These are phyloP conservation scores for Gossypium australe DNA, from an alignment of 345 rosid species.

Conservation along the genomic window DNA sequence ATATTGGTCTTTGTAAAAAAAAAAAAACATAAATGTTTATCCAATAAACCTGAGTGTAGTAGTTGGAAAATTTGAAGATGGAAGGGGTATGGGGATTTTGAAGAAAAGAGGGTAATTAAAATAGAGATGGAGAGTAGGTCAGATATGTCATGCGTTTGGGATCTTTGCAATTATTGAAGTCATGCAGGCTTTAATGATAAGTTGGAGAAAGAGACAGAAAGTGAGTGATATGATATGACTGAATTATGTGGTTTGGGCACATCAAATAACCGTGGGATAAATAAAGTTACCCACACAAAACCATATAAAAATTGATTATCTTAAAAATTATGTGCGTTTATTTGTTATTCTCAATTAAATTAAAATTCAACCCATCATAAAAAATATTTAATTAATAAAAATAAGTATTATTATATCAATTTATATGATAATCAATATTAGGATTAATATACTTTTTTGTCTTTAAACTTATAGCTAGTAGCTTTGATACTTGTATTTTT, in stretches of 20 bases:
- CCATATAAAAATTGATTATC: neutral
- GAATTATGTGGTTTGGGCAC: constrained; percentile 23
- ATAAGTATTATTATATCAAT: too few species aligned
- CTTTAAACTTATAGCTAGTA: too few species aligned
- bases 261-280: neutral
- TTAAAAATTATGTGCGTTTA: too few species aligned
- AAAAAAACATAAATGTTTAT: too few species aligned
- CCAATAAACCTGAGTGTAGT: neutral
- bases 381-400: too few species aligned
- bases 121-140: constrained; percentile 20
- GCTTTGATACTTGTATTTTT: too few species aligned
- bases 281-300: neutral
- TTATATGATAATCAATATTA: too few species aligned
- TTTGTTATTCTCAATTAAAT: too few species aligned
- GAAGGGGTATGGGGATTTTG: neutral
- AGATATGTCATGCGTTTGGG: constrained; percentile 92
- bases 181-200: constrained; percentile 78
- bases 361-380: too few species aligned
- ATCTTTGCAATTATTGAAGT: constrained; percentile 93
- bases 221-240: neutral
- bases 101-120: neutral
- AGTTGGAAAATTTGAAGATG: neutral
- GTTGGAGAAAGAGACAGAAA: constrained; percentile 11
- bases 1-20: too few species aligned
- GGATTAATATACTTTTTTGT: too few species aligned